Conservation (phyloP, 1,284 basidiomycete species). For the Sanghuangporus sanghuang region DNA sequence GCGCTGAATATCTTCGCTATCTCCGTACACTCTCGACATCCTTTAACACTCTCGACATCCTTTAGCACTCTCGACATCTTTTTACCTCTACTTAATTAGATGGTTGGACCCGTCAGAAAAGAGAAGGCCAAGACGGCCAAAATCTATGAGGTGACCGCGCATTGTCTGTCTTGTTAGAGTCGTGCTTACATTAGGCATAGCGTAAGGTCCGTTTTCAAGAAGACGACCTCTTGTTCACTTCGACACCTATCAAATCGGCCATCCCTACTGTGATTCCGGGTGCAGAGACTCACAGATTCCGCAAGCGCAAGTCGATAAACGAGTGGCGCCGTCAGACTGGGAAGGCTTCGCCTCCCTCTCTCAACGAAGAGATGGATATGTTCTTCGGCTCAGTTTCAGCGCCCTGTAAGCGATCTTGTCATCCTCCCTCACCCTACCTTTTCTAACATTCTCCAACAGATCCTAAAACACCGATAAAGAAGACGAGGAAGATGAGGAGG, state of each 20-base stretch:
- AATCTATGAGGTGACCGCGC: neutral
- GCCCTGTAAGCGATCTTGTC: neutral
- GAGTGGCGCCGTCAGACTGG: neutral
- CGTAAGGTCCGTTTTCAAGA: neutral
- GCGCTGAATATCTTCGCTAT: too few species aligned
- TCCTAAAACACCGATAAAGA: neutral
- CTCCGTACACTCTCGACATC: neutral
- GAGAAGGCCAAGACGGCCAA: neutral
- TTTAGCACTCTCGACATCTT: neutral
- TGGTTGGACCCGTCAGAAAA: neutral
- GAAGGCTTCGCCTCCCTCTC: neutral
- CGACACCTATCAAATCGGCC: neutral
- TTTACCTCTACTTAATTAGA: neutral
- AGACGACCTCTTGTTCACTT: neutral
- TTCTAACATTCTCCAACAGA: neutral
- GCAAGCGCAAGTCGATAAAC: neutral
- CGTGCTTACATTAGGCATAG: neutral
- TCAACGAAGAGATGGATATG: neutral
- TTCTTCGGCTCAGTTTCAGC: neutral
- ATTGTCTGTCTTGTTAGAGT: neutral
- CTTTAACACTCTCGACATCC: neutral
- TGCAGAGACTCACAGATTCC: neutral
- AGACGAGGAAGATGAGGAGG: neutral
- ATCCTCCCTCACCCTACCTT: neutral
- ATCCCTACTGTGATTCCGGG: neutral